phyloP scores from a whole-genome alignment of 2,329 filamentous ascomycete genomes.

The Talaromyces atroroseus region DNA sequence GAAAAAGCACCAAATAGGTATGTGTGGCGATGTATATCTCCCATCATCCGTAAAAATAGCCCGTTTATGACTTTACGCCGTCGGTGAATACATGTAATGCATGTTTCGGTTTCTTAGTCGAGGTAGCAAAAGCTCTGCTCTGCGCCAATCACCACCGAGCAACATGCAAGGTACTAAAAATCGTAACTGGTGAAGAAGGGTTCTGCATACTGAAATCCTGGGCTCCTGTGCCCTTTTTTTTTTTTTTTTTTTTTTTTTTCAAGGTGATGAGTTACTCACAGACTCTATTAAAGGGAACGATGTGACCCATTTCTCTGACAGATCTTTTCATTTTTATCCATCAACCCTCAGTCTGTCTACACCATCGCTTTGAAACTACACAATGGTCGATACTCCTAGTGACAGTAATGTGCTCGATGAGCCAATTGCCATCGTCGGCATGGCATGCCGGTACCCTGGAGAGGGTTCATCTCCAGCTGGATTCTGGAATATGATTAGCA shows the following conservation, averaged over 20 bases:
- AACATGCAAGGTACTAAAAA: neutral
- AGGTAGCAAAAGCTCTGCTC: neutral
- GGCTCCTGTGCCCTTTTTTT: neutral
- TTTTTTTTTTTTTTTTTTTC: neutral
- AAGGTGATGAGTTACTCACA: neutral
- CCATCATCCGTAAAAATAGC: neutral
- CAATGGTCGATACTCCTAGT: neutral
- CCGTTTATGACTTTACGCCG: neutral
- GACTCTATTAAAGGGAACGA: neutral
- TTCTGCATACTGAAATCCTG: neutral
- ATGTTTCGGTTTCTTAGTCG: neutral
- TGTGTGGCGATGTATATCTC: neutral
- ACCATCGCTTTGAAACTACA: neutral
- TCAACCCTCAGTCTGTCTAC: neutral
- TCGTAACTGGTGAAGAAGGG: neutral
- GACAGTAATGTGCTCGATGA: neutral
- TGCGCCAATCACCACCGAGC: neutral
- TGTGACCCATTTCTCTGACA: neutral
- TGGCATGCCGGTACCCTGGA: slow-evolving; percentile 9
- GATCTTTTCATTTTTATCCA: neutral
- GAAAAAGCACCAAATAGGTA: neutral
- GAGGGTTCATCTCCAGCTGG: neutral
- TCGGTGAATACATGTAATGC: neutral
- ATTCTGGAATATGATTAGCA: slow-evolving; percentile 14
- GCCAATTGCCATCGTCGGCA: slow-evolving; percentile 12